These are phyloP conservation scores for Paramecium caudatum DNA, from an alignment of 73 alveolate genomes.

Conservation along the genomic window DNA sequence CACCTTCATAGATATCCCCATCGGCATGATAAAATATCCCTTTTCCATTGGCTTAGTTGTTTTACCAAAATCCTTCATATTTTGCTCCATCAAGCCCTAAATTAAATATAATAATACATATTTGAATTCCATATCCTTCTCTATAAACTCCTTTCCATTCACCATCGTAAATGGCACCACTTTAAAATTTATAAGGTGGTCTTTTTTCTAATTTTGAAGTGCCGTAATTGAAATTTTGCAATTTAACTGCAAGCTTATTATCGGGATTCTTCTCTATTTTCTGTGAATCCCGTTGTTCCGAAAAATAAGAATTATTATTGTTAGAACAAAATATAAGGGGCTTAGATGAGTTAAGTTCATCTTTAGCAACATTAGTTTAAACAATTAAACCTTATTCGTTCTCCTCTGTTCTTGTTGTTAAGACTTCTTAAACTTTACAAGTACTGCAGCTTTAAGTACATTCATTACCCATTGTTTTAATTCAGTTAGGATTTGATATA, in stretches of 20 bases:
- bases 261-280: not conserved
- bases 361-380: not conserved
- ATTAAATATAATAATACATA: not conserved
- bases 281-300: not conserved
- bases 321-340: not conserved
- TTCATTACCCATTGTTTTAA: not conserved
- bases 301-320: not conserved
- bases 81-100: conserved; percentile 49
- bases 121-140: conserved; percentile 44
- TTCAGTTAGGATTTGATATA: no score
- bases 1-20: conserved; percentile 61
- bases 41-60: conserved; percentile 58
- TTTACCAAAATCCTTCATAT: conserved; percentile 51
- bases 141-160: conserved; percentile 48
- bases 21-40: conserved; percentile 68
- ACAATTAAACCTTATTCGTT: not conserved
- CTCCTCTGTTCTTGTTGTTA: not conserved
- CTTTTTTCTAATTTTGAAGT: not conserved
- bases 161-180: conserved; percentile 49
- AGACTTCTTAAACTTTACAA: not conserved
- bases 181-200: not conserved
- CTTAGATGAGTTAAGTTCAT: not conserved
- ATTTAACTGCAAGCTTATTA: not conserved
- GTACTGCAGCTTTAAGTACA: not conserved
- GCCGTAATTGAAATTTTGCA: not conserved